Base-by-base conservation (phyloP, 2,329 filamentous ascomycete genomes). In the Leptosphaerulina australis region DNA sequence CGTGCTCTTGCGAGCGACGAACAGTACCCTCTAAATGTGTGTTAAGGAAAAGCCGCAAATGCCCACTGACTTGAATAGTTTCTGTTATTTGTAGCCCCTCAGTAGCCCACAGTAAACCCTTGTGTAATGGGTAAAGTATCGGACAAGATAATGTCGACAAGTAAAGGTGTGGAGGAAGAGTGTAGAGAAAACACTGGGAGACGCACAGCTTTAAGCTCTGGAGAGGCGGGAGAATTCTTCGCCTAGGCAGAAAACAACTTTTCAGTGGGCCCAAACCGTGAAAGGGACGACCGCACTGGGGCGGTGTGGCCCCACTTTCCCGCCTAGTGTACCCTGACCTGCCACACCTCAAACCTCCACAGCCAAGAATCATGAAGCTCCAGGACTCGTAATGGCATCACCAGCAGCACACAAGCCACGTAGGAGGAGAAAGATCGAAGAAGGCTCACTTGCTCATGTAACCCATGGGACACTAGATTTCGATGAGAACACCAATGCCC, bases 401-500 rank as follows among this genome's bases (percentile, higher is more conserved):
- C 63, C 67, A 24, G 58, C 64, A 41, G 56, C 61, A 22, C 71
- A 76, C 49, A 76, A 74, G 55, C 73, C 77, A 47, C 70, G 77
- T 17, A 73, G 72, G 56, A 74, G 76, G 62, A 71, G 74, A 53
- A 76, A 71, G 57, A 70, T 71, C 18, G 74, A 77, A 39, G 65
- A 74, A 18, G 67, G 69, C 29, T 70, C 66, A 22, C 68, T 71
- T 53, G 71, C 70, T 48, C 64, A 71, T 49, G 64, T 73, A 6
- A 70, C 65, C 59, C 71, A 79, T 63, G 77, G 76, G 26, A 76
- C 76, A 3, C 67, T 78, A 48, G 66, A 71, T 34, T 51, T 78
- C 51, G 76, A 81, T 54, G 51, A 72, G 4, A 71, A 70, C 33
- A 76, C 77, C 28, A 75, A 77, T 39, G 70, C 72, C 38, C 73